Evolutionary conservation across 2,329 filamentous ascomycete genomes (phyloP), one percentile per base, ranked within the genome.

Genomic region (Monilinia aucupariae): DNA sequence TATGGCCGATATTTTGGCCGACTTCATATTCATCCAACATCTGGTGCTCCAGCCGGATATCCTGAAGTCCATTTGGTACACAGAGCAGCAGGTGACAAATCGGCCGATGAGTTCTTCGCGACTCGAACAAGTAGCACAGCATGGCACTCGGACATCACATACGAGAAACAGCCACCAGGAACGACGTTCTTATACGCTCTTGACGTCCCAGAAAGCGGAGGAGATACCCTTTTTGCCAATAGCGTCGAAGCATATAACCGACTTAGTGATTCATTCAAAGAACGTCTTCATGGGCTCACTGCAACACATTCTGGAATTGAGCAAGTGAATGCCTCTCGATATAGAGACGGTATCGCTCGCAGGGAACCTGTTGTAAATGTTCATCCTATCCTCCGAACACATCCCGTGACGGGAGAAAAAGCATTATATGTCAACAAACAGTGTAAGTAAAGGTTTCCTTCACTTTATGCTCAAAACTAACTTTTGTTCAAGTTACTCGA

Each of bases 101-200:
- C 79, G 2, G 82, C 80, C 25, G 77, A 82, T 25, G 79, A 82
- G 55, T 89, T 88, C 75, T 86, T 91, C 68, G 77, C 82, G 61
- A 83, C 84, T 53, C 83, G 89, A 27, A 92, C 89, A 4, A 93
- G 87, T 76, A 90, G 87, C 0, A 86, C 96, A 1, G 90, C 90
- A 9, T 96, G 91, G 91, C 92, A 96, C 77, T 90, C 87, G 0
- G 92, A 96, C 69, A 87, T 96, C 1, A 90, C 89, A 0, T 96
- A 96, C 73, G 92, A 96, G 78, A 79, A 84, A 68, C 92, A 97
- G 76, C 91, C 92, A 1, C 91, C 92, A 0, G 91, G 91, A 37
- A 96, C 91, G 0, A 96, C 92, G 0, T 96, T 96, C 76, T 76
- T 96, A 43, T 96, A 96, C 73, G 81, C 92, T 56, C 82, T 97